These are phyloP conservation scores for Sugiyamaella novakii DNA, from an alignment of 1,139 yeast genomes.

Conservation along the genomic window DNA sequence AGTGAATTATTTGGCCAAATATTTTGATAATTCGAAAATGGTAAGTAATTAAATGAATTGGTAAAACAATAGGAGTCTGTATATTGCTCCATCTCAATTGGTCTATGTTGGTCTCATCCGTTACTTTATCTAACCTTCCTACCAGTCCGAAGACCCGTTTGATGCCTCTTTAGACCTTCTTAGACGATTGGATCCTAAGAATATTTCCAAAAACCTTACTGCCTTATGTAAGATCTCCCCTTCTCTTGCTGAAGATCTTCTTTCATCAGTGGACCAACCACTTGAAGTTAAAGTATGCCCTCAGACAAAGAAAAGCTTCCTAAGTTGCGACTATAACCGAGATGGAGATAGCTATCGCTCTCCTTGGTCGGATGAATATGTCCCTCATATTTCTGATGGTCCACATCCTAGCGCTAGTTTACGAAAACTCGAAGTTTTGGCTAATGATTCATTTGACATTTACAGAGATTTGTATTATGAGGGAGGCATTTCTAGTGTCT, in stretches of 20 bases:
- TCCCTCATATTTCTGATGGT: slow-evolving; percentile 63
- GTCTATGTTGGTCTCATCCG: no score
- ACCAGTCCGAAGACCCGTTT: slow-evolving; percentile 52
- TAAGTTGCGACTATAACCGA: slow-evolving; percentile 92
- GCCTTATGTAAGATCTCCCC: slow-evolving; percentile 75
- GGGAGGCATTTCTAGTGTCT: slow-evolving; percentile 89
- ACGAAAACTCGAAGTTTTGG: slow-evolving; percentile 73
- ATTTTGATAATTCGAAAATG: no score
- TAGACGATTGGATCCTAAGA: slow-evolving; percentile 80
- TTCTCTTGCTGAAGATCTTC: slow-evolving; percentile 82
- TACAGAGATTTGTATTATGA: slow-evolving; percentile 93
- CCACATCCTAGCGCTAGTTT: slow-evolving; percentile 72
- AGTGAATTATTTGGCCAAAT: no score
- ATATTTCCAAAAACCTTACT: slow-evolving; percentile 62
- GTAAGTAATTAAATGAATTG: no score
- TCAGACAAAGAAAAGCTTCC: slow-evolving; percentile 63
- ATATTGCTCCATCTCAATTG: not conserved
- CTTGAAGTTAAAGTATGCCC: slow-evolving; percentile 60
- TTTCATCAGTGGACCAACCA: slow-evolving; percentile 88
- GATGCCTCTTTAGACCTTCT: slow-evolving; percentile 89
- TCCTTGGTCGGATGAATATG: slow-evolving; percentile 86
- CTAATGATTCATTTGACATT: slow-evolving; percentile 89
- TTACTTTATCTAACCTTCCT: not conserved
- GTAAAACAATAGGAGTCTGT: not conserved
- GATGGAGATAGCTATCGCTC: slow-evolving; percentile 92